Conservation (phyloP, 805 yeast species). For the Pichia pseudocactophila region DNA sequence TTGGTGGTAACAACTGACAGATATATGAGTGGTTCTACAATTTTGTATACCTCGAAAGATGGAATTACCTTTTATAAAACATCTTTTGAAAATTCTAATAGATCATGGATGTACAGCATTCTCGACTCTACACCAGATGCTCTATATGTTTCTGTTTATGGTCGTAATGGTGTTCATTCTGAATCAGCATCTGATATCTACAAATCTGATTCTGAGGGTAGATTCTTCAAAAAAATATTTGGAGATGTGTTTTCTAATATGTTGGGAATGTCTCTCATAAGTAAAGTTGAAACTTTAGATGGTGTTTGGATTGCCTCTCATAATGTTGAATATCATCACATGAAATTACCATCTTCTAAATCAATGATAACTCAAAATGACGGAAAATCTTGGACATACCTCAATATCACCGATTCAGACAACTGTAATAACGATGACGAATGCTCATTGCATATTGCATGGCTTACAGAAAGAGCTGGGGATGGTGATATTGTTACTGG, state of each 20-base stretch:
- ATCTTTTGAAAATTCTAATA: slow-evolving; percentile 30
- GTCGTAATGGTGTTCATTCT: slow-evolving; percentile 14
- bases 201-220: slow-evolving; percentile 52
- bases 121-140: slow-evolving; percentile 34
- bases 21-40: slow-evolving; percentile 31
- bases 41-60: slow-evolving; percentile 40
- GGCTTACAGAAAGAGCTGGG: slow-evolving; percentile 30
- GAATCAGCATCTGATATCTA: slow-evolving; percentile 30
- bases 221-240: slow-evolving; percentile 37
- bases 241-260: slow-evolving; percentile 31
- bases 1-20: slow-evolving; percentile 35
- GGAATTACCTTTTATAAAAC: slow-evolving; percentile 33
- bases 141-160: slow-evolving; percentile 33
- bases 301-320: slow-evolving; percentile 50
- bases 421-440: slow-evolving; percentile 35
- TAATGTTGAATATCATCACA: slow-evolving; percentile 14
- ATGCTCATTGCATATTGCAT: slow-evolving; percentile 39
- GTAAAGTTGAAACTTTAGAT: slow-evolving; percentile 43
- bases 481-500: slow-evolving; percentile 36
- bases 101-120: slow-evolving; percentile 30
- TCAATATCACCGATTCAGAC: slow-evolving; percentile 37
- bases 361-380: slow-evolving; percentile 41
- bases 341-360: slow-evolving; percentile 13
- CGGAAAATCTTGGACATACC: slow-evolving; percentile 45
- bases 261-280: slow-evolving; percentile 32